phyloP scores from a whole-genome alignment of 805 yeast genomes.

The Torulaspora delbrueckii region DNA sequence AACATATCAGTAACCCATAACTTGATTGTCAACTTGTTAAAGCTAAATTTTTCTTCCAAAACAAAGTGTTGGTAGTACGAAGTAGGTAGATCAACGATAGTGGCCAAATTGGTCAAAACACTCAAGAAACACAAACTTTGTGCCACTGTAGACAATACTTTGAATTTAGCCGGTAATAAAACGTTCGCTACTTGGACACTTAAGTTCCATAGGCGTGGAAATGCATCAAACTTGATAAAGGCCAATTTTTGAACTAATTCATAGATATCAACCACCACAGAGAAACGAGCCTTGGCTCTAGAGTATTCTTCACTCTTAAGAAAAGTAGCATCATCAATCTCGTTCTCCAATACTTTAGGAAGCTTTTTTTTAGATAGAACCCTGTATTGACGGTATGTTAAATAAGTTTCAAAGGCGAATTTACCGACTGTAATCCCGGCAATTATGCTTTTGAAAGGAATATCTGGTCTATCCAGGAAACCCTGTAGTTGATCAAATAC shows the following conservation, averaged over 20 bases:
- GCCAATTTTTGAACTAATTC: constrained; percentile 52
- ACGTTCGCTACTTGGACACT: constrained; percentile 39
- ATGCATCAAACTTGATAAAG: constrained; percentile 53
- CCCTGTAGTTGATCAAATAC: constrained; percentile 37
- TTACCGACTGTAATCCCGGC: constrained; percentile 71
- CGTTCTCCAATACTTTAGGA: constrained; percentile 64
- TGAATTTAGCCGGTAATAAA: constrained; percentile 28
- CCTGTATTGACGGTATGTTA: constrained; percentile 72
- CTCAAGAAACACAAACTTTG: constrained; percentile 66
- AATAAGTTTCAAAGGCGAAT: constrained; percentile 66
- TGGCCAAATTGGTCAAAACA: constrained; percentile 45
- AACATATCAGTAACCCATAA: constrained; percentile 71
- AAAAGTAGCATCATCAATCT: constrained; percentile 68
- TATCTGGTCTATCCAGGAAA: constrained; percentile 57
- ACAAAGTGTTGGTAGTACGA: constrained; percentile 77
- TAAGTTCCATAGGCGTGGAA: constrained; percentile 58
- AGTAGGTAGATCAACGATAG: constrained; percentile 59
- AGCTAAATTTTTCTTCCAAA: constrained; percentile 87
- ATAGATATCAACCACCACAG: constrained; percentile 50
- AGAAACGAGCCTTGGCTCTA: constrained; percentile 68
- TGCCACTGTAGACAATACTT: constrained; percentile 53
- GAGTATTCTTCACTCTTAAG: constrained; percentile 74
- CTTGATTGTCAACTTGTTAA: constrained; percentile 73
- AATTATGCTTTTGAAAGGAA: constrained; percentile 77
- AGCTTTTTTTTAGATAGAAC: constrained; percentile 50